Evolutionary conservation across 2,329 filamentous ascomycete genomes (phyloP), one percentile per base, ranked within the genome.

Genomic region (Chaetomiaceae sp.): DNA sequence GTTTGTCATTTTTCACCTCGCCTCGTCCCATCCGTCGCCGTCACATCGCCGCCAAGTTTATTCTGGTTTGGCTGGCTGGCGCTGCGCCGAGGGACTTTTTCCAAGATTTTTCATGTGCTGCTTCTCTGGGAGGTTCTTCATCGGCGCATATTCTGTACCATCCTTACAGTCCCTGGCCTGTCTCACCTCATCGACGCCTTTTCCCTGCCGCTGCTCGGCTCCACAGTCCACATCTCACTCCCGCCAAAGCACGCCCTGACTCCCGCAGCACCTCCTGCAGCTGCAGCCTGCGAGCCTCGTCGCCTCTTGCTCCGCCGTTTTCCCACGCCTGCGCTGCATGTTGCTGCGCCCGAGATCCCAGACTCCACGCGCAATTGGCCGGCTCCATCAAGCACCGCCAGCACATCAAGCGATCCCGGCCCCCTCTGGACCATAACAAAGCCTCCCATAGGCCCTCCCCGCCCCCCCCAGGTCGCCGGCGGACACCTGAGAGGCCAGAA

Each of bases 351-450:
- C 44, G 14, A 50, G 35, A 59, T 56, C 58, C 62, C 57, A 47
- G 57, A 47, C 44, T 54, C 53, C 53, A 48, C 41, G 55, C 53
- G 39, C 59, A 58, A 66, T 66, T 66, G 63, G 63, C 56, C 55
- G 50, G 50, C 30, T 19, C 48, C 52, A 35, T 59, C 51, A 59
- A 60, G 60, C 62, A 63, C 48, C 55, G 63, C 62, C 63, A 66
- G 59, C 63, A 60, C 63, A 66, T 64, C 63, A 61, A 60, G 58
- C 60, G 50, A 61, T 57, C 61, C 61, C 55, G 57, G 53, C 58
- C 59, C 56, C 57, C 62, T 62, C 59, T 62, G 61, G 58, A 62
- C 65, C 68, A 67, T 62, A 67, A 64, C 65, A 67, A 62, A 63
- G 57, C 58, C 60, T 62, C 59, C 52, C 61, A 63, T 60, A 61